Evolutionary conservation across 306 rosid genomes (phyloP).

Genomic region (Inga laurina): DNA sequence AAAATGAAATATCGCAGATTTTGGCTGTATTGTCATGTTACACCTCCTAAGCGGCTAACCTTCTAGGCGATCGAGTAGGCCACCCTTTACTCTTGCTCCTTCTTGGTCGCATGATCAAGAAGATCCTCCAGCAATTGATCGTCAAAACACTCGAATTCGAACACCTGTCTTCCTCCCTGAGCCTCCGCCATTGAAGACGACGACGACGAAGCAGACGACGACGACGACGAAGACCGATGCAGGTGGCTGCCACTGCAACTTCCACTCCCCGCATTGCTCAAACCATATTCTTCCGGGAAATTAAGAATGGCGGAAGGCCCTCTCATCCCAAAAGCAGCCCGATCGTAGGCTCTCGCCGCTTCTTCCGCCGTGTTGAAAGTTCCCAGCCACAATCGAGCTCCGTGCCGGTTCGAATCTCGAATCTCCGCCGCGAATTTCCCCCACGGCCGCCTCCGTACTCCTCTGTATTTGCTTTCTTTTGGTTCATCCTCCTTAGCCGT

Average conservation of each 20-base stretch:
- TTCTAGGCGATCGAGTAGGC: too few relatives aligned
- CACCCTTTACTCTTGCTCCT: neutral
- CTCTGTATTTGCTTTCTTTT: conserved; percentile 30
- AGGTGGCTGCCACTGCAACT: neutral
- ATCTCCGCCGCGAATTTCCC: conserved; percentile 51
- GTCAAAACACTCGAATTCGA: conserved; percentile 66
- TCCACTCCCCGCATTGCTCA: conserved; percentile 13
- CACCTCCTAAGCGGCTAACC: neutral
- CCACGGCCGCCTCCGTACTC: conserved; percentile 48
- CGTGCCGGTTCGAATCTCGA: conserved; percentile 41
- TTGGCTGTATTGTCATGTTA: too few relatives aligned
- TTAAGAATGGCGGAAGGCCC: conserved; percentile 69
- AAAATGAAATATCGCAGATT: too few relatives aligned
- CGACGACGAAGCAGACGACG: conserved; percentile 2
- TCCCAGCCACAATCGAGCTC: conserved; percentile 72
- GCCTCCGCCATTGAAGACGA: conserved; percentile 21
- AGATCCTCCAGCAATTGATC: conserved; percentile 71
- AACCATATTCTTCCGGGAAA: conserved; percentile 55
- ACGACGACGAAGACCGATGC: neutral
- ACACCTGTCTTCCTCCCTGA: conserved; percentile 39
- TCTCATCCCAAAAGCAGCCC: conserved; percentile 69
- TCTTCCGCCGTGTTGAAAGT: conserved; percentile 63
- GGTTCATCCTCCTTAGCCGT: conserved; percentile 1
- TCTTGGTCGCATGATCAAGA: conserved; percentile 40
- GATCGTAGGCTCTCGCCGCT: conserved; percentile 76